phyloP scores from a whole-genome alignment of 257 asterid genomes.

The Eucommia ulmoides region DNA sequence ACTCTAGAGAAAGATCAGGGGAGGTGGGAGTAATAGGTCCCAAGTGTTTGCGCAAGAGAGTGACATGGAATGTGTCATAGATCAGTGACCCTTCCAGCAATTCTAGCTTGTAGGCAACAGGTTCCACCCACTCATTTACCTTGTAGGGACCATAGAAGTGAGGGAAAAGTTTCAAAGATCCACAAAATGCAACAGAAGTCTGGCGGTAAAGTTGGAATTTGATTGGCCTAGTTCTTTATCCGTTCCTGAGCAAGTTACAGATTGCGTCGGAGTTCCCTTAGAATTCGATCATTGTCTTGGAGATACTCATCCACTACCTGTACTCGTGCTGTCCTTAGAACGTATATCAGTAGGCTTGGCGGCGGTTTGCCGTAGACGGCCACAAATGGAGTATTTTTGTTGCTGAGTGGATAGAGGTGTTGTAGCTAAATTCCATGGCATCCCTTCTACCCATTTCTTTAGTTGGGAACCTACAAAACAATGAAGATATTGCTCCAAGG shows the following conservation, averaged over 20 bases:
- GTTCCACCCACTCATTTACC: not conserved
- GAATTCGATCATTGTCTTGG: not conserved
- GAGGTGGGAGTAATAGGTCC: not conserved
- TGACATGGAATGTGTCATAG: not conserved
- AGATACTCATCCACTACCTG: not conserved
- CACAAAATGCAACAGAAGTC: not conserved
- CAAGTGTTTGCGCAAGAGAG: not conserved
- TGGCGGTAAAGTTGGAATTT: not conserved
- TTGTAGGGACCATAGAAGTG: not conserved
- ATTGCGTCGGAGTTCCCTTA: not conserved
- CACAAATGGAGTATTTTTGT: not conserved
- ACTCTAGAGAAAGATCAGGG: not conserved
- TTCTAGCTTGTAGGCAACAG: not conserved
- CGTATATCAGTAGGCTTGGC: not conserved
- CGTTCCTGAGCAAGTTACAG: not conserved
- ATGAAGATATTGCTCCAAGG: not conserved
- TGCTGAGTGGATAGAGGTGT: not conserved
- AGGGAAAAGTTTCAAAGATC: not conserved
- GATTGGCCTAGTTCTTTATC: not conserved
- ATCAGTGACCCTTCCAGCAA: not conserved
- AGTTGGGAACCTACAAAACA: not conserved
- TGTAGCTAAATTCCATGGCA: not conserved
- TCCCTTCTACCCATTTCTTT: not conserved
- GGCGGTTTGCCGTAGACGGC: not conserved
- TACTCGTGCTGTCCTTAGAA: not conserved